A percentile compares a stretch with the other conserved stretches of the same genome.
Evolutionary conservation across 768 basidiomycete species (phyloP).

Genomic region (Lentinula edodes): DNA sequence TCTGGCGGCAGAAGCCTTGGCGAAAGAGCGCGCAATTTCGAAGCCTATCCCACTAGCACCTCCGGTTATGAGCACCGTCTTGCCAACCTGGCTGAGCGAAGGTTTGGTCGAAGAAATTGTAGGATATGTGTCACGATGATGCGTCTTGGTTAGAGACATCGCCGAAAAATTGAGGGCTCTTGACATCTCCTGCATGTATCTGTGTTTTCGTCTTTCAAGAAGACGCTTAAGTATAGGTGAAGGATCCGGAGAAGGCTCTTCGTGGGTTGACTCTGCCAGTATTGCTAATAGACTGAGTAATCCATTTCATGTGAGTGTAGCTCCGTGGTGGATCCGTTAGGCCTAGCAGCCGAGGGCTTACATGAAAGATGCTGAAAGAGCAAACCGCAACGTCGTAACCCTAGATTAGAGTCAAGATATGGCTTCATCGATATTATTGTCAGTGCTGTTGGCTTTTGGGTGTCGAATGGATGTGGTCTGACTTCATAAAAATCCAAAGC

Average conservation of each 20-base stretch:
- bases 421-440: no score
- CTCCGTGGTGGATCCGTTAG: no score
- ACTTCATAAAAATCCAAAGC: background rate
- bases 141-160: background rate
- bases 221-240: background rate
- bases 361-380: no score
- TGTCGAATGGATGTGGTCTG: no score
- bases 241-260: no score
- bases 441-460: no score
- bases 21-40: constrained; percentile 2
- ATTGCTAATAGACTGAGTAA: no score
- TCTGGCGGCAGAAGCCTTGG: background rate
- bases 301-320: background rate
- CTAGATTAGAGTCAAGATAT: no score
- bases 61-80: background rate
- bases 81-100: background rate
- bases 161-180: background rate
- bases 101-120: background rate
- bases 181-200: background rate
- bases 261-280: no score
- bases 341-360: no score
- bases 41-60: background rate
- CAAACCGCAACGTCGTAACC: no score
- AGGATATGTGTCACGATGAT: background rate
- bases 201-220: background rate